These are phyloP conservation scores for Botryotinia convoluta DNA, from an alignment of 2,329 filamentous ascomycete species.

Conservation along the genomic window DNA sequence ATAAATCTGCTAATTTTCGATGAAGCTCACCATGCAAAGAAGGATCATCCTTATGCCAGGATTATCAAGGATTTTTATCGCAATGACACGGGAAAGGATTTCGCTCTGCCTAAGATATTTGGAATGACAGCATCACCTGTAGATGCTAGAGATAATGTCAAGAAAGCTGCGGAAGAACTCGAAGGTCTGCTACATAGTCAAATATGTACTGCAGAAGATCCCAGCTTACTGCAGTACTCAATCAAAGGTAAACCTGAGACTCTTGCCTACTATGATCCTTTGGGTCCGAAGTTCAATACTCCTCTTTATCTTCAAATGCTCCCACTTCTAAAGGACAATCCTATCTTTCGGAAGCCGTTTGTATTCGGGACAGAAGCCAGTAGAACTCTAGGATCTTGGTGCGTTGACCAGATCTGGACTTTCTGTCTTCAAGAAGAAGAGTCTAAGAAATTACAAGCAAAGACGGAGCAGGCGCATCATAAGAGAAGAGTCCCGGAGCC, in stretches of 20 bases:
- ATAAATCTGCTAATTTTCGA: slow-evolving; percentile 94
- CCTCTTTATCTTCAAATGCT: slow-evolving; percentile 59
- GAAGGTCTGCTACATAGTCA: slow-evolving; percentile 75
- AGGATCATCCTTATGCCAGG: slow-evolving; percentile 82
- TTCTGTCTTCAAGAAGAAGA: slow-evolving; percentile 64
- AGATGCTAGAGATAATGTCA: slow-evolving; percentile 74
- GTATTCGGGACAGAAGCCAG: slow-evolving; percentile 57
- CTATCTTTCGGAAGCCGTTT: slow-evolving; percentile 42
- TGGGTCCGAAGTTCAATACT: slow-evolving; percentile 58
- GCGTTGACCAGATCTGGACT: slow-evolving; percentile 77
- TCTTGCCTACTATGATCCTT: slow-evolving; percentile 51
- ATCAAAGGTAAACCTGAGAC: slow-evolving; percentile 60
- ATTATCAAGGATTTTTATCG: slow-evolving; percentile 89
- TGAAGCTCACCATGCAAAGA: slow-evolving; percentile 95
- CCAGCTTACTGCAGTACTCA: slow-evolving; percentile 55
- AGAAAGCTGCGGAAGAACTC: slow-evolving; percentile 66
- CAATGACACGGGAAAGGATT: slow-evolving; percentile 41
- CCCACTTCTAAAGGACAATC: slow-evolving; percentile 47
- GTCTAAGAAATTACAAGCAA: slow-evolving; percentile 57
- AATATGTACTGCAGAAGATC: slow-evolving; percentile 74
- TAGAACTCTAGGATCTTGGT: slow-evolving; percentile 75
- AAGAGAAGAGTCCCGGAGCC: slow-evolving; percentile 31
- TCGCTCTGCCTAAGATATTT: slow-evolving; percentile 70
- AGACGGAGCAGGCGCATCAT: slow-evolving; percentile 46
- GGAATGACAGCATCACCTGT: slow-evolving; percentile 98